Evolutionary conservation across 1,284 basidiomycete species (phyloP).

Genomic region (Ganoderma lingzhi): DNA sequence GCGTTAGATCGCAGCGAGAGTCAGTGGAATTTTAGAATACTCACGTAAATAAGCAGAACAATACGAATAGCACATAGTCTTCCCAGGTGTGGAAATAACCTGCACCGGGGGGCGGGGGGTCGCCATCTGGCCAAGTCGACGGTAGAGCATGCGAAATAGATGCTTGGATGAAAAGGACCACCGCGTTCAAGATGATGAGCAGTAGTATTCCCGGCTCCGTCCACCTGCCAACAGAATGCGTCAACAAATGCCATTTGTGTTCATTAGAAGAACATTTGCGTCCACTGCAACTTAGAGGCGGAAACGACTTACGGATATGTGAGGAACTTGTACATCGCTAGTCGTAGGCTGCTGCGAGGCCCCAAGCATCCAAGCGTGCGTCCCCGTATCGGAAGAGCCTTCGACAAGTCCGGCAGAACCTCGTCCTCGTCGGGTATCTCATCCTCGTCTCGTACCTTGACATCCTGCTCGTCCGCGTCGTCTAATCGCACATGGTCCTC

Average conservation of each 20-base stretch:
- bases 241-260: not conserved
- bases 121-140: constrained; percentile 45
- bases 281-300: not conserved
- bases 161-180: constrained; percentile 87
- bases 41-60: constrained; percentile 91
- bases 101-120: constrained; percentile 52
- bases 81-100: constrained; percentile 93
- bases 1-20: constrained; percentile 12
- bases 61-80: constrained; percentile 82
- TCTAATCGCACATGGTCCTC: constrained; percentile 64
- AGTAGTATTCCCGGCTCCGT: constrained; percentile 89
- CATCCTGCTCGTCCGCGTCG: constrained; percentile 52
- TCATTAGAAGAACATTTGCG: not conserved
- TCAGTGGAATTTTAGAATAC: constrained; percentile 42
- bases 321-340: constrained; percentile 72
- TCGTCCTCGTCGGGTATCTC: constrained; percentile 41
- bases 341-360: constrained; percentile 69
- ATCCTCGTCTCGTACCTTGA: constrained; percentile 39
- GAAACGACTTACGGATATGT: constrained; percentile 64
- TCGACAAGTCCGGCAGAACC: constrained; percentile 54
- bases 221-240: constrained; percentile 58
- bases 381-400: constrained; percentile 72
- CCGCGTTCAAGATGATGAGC: constrained; percentile 87
- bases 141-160: constrained; percentile 60
- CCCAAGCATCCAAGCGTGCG: constrained; percentile 84